Base-by-base conservation (phyloP, 2,329 filamentous ascomycete species). In the Verticillium isaacii region DNA sequence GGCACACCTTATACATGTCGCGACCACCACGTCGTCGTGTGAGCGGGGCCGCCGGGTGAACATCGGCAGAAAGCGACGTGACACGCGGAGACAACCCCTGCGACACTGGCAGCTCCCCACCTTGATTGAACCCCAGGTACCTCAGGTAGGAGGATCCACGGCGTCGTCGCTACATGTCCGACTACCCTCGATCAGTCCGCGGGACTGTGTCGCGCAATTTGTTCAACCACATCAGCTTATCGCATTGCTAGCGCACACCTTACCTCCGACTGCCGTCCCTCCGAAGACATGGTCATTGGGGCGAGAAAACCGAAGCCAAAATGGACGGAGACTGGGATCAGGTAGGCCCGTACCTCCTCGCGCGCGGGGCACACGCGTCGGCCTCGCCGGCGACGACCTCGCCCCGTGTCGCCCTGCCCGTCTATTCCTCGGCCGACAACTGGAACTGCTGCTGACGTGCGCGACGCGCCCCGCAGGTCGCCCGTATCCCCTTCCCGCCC, bases 401-500 rank as follows among this genome's bases (percentile, higher is more conserved):
- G 29, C 45, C 25, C 57, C 25, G 36, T 65, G 41, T 23, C 62
- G 50, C 58, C 60, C 39, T n/a, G 32, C 12, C 56, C n/a, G 61
- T 25, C 41, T 59, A 34, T 54, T 32, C 9, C 61, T 60, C 61
- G 4, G 9, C 17, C 57, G 56, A 12, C 29, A 32, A 32, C 17
- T 15, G 39, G 25, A 50, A 19, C 61, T 64, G 36, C 63, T 60
- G 60, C 56, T 60, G 56, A 36, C 61, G 23, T 62, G 37, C 52
- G n/a, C 32, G 63, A 17, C 61, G 29, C 50, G 9, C 66, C 29
- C 54, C 57, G 25, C 62, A 96, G 89, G 87, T 96, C 76, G 86
- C 88, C 76, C 90, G 92, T 76, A 87, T 95, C 77, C 85, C 88
- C 74, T 86, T 96, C 77, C 91, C 92, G 74, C 88, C 91, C 70